Conservation (phyloP, 441 rosid species). For the Breynia disticha region DNA sequence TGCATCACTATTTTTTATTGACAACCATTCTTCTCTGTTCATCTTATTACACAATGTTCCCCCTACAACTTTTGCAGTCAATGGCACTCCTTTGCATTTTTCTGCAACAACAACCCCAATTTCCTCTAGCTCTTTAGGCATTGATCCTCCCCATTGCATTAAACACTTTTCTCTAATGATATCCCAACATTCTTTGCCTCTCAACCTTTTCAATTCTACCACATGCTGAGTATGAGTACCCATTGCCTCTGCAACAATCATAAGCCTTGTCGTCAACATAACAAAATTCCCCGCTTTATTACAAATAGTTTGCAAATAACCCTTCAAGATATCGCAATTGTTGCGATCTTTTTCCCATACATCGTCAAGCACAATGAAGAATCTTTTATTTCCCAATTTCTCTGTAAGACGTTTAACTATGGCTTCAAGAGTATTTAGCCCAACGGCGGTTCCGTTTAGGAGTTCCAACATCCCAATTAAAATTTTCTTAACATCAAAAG, state of each 20-base stretch:
- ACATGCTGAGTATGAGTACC: not conserved
- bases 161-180: not conserved
- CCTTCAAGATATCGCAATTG: not conserved
- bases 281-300: not conserved
- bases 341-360: not conserved
- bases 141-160: not conserved
- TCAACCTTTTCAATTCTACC: not conserved
- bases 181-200: not conserved
- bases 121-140: constrained; percentile 1
- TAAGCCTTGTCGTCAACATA: not conserved
- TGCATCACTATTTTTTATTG: not conserved
- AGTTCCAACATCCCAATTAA: not conserved
- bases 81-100: constrained; percentile 22
- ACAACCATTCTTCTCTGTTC: constrained; percentile 10
- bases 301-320: not conserved
- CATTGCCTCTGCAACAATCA: not conserved
- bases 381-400: not conserved
- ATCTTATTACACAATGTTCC: constrained; percentile 2
- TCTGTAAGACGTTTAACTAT: not conserved
- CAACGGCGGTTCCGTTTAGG: not conserved
- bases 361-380: not conserved
- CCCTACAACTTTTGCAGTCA: constrained; percentile 17
- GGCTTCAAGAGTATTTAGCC: not conserved
- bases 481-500: not conserved
- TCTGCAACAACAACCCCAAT: constrained; percentile 19